Evolutionary conservation across 179 eudicot genomes (phyloP).

Genomic region (Silene noctiflora): DNA sequence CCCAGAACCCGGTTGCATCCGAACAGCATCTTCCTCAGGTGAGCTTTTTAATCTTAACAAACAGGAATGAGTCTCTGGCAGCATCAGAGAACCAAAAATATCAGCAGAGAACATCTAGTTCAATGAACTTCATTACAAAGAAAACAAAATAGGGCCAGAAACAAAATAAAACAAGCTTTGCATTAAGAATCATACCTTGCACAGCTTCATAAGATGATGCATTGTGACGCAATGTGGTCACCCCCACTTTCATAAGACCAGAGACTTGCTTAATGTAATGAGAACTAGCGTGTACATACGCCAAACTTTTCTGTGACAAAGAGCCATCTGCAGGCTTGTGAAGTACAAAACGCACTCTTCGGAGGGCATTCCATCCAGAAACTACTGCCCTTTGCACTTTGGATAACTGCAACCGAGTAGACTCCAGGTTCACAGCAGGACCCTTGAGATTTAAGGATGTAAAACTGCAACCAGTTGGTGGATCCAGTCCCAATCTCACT

Average conservation of each 20-base stretch:
- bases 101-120: background rate
- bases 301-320: slow-evolving; percentile 70
- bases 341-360: slow-evolving; percentile 63
- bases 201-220: slow-evolving; percentile 72
- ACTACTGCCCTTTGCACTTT: slow-evolving; percentile 51
- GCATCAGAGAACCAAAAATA: slow-evolving; percentile 16
- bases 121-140: background rate
- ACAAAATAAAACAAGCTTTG: background rate
- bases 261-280: slow-evolving; percentile 86
- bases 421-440: slow-evolving; percentile 57
- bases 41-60: slow-evolving; percentile 76
- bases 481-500: slow-evolving; percentile 89
- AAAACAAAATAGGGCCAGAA: background rate
- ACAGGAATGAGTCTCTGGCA: slow-evolving; percentile 75
- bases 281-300: slow-evolving; percentile 85
- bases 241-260: slow-evolving; percentile 79
- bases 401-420: slow-evolving; percentile 51
- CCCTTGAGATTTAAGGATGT: slow-evolving; percentile 51
- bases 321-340: slow-evolving; percentile 61
- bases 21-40: slow-evolving; percentile 75
- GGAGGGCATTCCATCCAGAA: slow-evolving; percentile 75
- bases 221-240: slow-evolving; percentile 66
- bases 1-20: slow-evolving; percentile 96
- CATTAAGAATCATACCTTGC: slow-evolving; percentile 53
- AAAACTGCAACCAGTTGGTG: slow-evolving; percentile 88